These are phyloP conservation scores for Lentinula raphanica DNA, from an alignment of 768 basidiomycete genomes.

Conservation along the genomic window DNA sequence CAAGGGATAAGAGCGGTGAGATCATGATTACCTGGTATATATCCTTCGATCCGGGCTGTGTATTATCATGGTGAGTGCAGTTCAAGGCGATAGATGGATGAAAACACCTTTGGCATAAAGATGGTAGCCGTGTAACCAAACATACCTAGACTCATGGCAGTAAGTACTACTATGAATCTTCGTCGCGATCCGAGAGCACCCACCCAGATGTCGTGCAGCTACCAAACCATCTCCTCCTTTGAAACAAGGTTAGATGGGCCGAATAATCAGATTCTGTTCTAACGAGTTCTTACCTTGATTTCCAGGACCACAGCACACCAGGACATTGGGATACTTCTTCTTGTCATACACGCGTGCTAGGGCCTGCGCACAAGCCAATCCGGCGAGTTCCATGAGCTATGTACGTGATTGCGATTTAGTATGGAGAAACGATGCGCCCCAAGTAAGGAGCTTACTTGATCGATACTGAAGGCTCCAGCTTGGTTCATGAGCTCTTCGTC, in stretches of 20 bases:
- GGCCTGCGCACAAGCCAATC: constrained; percentile 87
- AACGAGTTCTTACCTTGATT: constrained; percentile 59
- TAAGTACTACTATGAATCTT: neutral
- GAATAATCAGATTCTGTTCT: neutral
- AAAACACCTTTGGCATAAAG: constrained; percentile 85
- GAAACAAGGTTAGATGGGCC: neutral
- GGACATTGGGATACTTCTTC: constrained; percentile 64
- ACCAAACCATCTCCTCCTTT: constrained; percentile 90
- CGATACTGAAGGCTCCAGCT: constrained; percentile 88
- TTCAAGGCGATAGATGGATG: neutral
- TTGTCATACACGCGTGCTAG: constrained; percentile 72
- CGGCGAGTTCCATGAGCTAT: constrained; percentile 95
- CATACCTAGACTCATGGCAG: constrained; percentile 57
- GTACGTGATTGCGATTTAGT: neutral
- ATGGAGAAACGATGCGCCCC: neutral
- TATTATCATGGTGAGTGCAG: neutral
- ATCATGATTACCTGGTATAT: constrained; percentile 65
- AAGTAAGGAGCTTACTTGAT: constrained; percentile 65
- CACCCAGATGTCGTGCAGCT: constrained; percentile 90
- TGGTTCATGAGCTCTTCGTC: constrained; percentile 91
- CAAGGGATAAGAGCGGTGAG: neutral
- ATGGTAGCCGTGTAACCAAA: constrained; percentile 88
- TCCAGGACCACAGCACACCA: constrained; percentile 97
- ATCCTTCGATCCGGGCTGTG: constrained; percentile 89
- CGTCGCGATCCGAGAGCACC: constrained; percentile 13